phyloP scores from a whole-genome alignment of 1,284 basidiomycete genomes.

The Ganoderma multipileum region DNA sequence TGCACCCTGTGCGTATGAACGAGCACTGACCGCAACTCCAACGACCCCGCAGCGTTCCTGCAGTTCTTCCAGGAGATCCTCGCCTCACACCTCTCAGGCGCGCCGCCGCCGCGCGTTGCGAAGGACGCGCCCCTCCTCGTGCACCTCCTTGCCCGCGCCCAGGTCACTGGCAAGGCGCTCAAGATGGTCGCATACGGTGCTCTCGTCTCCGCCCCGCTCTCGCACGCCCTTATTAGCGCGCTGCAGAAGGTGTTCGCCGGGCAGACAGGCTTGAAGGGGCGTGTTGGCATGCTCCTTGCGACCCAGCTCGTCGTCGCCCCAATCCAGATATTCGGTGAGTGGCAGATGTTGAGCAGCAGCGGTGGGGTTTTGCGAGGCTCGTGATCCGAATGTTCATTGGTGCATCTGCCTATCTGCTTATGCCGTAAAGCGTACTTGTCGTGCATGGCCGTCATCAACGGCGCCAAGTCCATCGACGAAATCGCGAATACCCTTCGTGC shows the following conservation, averaged over 20 bases:
- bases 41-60: slow-evolving; percentile 54
- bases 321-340: slow-evolving; percentile 74
- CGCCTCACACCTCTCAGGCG: slow-evolving; percentile 71
- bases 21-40: neutral
- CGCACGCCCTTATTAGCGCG: slow-evolving; percentile 74
- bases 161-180: slow-evolving; percentile 69
- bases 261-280: slow-evolving; percentile 71
- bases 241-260: slow-evolving; percentile 83
- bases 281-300: slow-evolving; percentile 78
- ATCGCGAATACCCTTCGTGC: slow-evolving; percentile 75
- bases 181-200: slow-evolving; percentile 90
- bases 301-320: slow-evolving; percentile 84
- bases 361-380: neutral
- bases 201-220: slow-evolving; percentile 84
- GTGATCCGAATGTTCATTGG: neutral
- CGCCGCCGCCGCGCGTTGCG: slow-evolving; percentile 55
- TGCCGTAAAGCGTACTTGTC: slow-evolving; percentile 60
- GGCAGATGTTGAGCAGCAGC: neutral
- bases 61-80: slow-evolving; percentile 85
- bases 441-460: slow-evolving; percentile 87
- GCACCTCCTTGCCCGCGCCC: slow-evolving; percentile 60
- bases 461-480: slow-evolving; percentile 72
- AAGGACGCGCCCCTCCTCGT: slow-evolving; percentile 61
- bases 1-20: neutral
- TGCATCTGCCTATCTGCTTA: neutral